Evolutionary conservation across 768 basidiomycete genomes (phyloP).

Genomic region (Tephrocybe rancida): DNA sequence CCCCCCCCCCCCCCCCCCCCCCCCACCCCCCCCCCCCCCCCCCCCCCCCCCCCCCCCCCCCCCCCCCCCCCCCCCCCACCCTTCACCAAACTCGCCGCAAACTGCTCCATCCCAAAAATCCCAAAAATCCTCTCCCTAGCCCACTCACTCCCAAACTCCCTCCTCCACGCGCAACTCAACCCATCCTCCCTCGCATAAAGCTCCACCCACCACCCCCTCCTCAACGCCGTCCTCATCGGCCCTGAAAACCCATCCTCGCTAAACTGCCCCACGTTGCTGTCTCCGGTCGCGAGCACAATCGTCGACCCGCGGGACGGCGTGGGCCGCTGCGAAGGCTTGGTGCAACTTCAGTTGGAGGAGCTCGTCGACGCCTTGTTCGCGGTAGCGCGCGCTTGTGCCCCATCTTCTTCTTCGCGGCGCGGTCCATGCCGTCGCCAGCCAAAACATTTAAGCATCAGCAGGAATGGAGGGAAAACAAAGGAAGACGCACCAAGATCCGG

Average conservation of each 20-base stretch:
- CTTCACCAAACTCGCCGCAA: slow-evolving; percentile 61
- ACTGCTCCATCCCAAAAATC: slow-evolving; percentile 69
- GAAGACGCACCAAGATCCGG: slow-evolving; percentile 58
- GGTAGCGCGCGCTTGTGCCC: slow-evolving; percentile 31
- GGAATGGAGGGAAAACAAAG: not conserved
- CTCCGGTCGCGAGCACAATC: slow-evolving; percentile 92
- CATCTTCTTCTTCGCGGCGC: slow-evolving; percentile 29
- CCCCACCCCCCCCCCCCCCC: too few species aligned
- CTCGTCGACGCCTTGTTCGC: slow-evolving; percentile 96
- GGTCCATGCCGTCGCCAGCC: slow-evolving; percentile 59
- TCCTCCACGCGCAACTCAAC: slow-evolving; percentile 75
- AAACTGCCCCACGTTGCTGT: slow-evolving; percentile 91
- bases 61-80: slow-evolving; percentile 1
- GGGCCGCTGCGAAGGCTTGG: slow-evolving; percentile 76
- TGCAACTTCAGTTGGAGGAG: slow-evolving; percentile 91
- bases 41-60: not conserved
- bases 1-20: too few species aligned
- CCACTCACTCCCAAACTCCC: slow-evolving; percentile 68
- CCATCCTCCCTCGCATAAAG: slow-evolving; percentile 91
- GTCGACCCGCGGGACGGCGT: slow-evolving; percentile 67
- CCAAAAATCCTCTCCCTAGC: slow-evolving; percentile 53
- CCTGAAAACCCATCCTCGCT: slow-evolving; percentile 91
- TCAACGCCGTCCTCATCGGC: slow-evolving; percentile 81
- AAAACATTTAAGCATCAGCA: too few species aligned
- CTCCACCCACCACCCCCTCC: slow-evolving; percentile 94